Conservation (phyloP, 176 grass and related monocot genomes). For the Oryza coarctata region DNA sequence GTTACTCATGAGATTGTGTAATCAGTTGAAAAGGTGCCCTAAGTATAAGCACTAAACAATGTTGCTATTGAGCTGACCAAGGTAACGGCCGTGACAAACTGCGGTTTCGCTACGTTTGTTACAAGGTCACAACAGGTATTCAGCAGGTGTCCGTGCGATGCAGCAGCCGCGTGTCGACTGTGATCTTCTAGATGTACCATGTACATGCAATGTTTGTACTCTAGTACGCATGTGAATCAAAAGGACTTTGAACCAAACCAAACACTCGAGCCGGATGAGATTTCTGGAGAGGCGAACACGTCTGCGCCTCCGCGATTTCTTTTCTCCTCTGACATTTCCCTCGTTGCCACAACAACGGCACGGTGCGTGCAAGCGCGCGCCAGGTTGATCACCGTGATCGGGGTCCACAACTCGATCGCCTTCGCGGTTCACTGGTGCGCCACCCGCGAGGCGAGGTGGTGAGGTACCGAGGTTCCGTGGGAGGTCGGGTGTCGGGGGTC, state of each 20-base stretch:
- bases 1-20: not conserved
- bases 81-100: not conserved
- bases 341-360: not conserved
- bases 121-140: not conserved
- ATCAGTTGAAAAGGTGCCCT: not conserved
- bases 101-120: not conserved
- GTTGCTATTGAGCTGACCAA: not conserved
- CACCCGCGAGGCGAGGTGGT: not conserved
- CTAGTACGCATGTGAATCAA: not conserved
- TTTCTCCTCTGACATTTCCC: not conserved
- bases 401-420: not conserved
- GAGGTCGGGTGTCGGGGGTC: not conserved
- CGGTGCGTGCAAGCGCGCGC: not conserved
- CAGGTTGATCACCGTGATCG: constrained; percentile 7
- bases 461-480: not conserved
- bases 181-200: not conserved
- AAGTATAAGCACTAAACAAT: not conserved
- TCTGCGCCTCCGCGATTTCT: not conserved
- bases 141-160: not conserved
- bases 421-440: not conserved
- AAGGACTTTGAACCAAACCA: not conserved
- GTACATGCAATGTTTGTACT: not conserved
- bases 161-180: not conserved
- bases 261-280: not conserved
- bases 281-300: constrained; percentile 18